A percentile compares a stretch with the other conserved stretches of the same genome.
Evolutionary conservation across 176 grass and related monocot species (phyloP).

Genomic region (Typha latifolia): DNA sequence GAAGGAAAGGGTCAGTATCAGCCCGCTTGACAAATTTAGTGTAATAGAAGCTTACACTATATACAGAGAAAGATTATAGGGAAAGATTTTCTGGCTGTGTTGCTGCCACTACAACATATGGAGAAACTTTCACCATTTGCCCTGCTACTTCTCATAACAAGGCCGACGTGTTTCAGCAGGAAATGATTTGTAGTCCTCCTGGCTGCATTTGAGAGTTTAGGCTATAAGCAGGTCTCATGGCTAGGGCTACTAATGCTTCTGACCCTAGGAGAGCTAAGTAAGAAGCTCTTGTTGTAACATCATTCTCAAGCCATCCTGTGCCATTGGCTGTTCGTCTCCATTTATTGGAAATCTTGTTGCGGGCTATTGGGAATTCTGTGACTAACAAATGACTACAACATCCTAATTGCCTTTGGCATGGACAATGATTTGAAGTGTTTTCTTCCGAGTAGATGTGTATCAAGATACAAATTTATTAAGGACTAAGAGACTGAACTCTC

Average conservation of each 20-base stretch:
- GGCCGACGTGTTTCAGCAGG: background rate
- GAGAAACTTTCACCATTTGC: no score
- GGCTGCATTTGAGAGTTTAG: background rate
- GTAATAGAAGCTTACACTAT: slow-evolving; percentile 14
- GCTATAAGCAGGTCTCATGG: background rate
- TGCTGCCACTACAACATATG: background rate
- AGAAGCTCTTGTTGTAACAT: background rate
- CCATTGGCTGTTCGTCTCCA: background rate
- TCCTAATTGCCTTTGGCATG: no score
- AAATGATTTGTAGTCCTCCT: background rate
- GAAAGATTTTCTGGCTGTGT: background rate
- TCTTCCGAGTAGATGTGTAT: no score
- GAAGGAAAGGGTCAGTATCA: slow-evolving; percentile 57
- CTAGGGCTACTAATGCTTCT: background rate
- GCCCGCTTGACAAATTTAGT: slow-evolving; percentile 50
- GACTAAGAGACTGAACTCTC: no score
- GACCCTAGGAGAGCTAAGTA: background rate
- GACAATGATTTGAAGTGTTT: no score
- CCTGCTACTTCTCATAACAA: no score
- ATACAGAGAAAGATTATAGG: background rate
- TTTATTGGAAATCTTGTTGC: background rate
- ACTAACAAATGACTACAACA: no score
- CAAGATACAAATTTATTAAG: no score
- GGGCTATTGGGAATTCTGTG: background rate
- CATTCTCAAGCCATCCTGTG: background rate